Percentiles rank a stretch among this genome's conserved stretches.
phyloP scores from a whole-genome alignment of 1,284 basidiomycete genomes.

The Ceraceosorus guamensis region DNA sequence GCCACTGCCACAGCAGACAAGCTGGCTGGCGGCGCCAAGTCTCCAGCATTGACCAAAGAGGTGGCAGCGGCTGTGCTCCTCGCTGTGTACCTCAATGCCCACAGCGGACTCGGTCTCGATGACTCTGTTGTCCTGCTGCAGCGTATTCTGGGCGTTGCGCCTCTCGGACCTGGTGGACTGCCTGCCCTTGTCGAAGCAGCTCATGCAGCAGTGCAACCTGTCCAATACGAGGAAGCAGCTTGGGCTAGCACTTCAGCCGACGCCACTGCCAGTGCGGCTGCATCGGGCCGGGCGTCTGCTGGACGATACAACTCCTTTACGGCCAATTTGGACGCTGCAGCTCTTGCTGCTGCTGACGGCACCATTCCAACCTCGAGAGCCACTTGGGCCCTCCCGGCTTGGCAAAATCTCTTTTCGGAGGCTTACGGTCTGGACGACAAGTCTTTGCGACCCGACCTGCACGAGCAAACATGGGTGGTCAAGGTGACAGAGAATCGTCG shows the following conservation, averaged over 20 bases:
- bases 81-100: slow-evolving; percentile 27
- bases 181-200: slow-evolving; percentile 30
- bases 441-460: slow-evolving; percentile 65
- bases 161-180: slow-evolving; percentile 35
- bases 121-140: slow-evolving; percentile 23
- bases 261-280: slow-evolving; percentile 32
- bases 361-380: slow-evolving; percentile 26
- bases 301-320: slow-evolving; percentile 41
- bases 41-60: slow-evolving; percentile 29
- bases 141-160: slow-evolving; percentile 31
- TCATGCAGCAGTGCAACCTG: slow-evolving; percentile 25
- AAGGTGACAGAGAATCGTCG: slow-evolving; percentile 89
- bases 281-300: slow-evolving; percentile 28
- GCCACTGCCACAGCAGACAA: slow-evolving; percentile 29
- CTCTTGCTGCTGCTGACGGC: slow-evolving; percentile 20
- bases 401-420: slow-evolving; percentile 48
- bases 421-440: slow-evolving; percentile 35
- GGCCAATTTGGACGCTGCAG: slow-evolving; percentile 10
- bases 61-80: slow-evolving; percentile 36
- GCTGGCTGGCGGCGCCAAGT: slow-evolving; percentile 38
- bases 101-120: slow-evolving; percentile 15
- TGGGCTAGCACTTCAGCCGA: slow-evolving; percentile 32
- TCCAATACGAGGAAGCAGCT: slow-evolving; percentile 24
- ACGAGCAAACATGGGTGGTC: slow-evolving; percentile 86
- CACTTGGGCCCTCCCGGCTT: slow-evolving; percentile 44